Base-by-base conservation (phyloP, 2,329 filamentous ascomycete genomes). In the Sporothrix curviconia region DNA sequence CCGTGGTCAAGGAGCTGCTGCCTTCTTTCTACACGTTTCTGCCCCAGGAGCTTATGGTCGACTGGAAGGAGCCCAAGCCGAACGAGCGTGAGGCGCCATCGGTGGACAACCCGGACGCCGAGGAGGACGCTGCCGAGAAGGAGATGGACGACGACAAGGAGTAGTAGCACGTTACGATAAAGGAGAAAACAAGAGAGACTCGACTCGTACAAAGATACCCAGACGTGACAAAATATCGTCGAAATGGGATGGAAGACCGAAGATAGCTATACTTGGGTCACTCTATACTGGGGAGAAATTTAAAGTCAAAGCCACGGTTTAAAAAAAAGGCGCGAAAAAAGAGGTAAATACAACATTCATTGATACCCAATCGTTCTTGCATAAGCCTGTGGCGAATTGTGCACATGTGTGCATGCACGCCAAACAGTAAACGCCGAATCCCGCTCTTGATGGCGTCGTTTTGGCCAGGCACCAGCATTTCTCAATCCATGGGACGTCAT, bases 21-120 rank as follows among this genome's bases (percentile, higher is more conserved):
- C 82, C 82, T 3, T 80, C 79, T 0, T 89, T 87, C 66, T 83
- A 87, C 66, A 79, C 75, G 0, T 82, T 83, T 57, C 72, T 91
- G 25, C 78, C 81, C 1, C 89, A 92, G 67, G 81, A 86, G 63
- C 72, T 88, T 62, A 88, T 92, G 85, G 64, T 76, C 22, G 69
- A 76, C 17, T 91, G 81, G 78, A 88, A 84, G 68, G 71, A 79
- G 24, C 85, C 85, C 0, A 66, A 66, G 3, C 64, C 64, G 1
- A 73, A 73, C 28, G 70, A 76, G 14, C 74, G 78, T 0, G 74
- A 75, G 3, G 71, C 75, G 2, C 76, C 73, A 3, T 80, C 76
- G 1, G 69, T 76, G 2, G 64, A 74, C 11, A 64, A 77, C 51
- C 68, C 64, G 2, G 66, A 67, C 14, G 65, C 64, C 12, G 69